Conservation (phyloP, 176 grass and related monocot species). For the Raddia distichophylla region DNA sequence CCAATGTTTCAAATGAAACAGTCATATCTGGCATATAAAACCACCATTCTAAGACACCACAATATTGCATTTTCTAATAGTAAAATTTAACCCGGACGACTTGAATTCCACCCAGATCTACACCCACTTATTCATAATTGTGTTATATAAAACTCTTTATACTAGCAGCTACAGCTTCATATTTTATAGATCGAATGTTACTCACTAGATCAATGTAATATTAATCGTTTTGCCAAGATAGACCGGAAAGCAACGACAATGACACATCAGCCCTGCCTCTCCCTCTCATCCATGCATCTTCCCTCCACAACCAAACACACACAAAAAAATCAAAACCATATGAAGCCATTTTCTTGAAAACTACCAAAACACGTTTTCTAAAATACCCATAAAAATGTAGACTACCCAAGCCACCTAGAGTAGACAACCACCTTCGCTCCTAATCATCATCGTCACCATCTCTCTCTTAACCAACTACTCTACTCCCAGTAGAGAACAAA, state of each 20-base stretch:
- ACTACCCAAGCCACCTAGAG: slow-evolving; percentile 46
- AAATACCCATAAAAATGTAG: background rate
- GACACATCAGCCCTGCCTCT: background rate
- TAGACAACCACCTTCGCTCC: slow-evolving; percentile 37
- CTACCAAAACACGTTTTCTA: background rate
- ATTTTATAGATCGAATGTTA: background rate
- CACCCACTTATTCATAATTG: background rate
- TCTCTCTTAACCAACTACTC: slow-evolving; percentile 27
- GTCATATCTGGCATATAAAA: too few species aligned
- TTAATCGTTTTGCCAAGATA: background rate
- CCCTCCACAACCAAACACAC: slow-evolving; percentile 9
- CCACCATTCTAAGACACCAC: background rate
- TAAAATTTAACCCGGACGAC: background rate
- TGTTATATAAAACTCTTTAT: background rate
- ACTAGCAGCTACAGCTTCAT: background rate
- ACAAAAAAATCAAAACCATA: background rate
- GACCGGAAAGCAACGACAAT: background rate
- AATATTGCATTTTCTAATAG: background rate
- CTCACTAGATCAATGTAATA: background rate
- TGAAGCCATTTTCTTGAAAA: background rate
- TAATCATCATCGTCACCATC: slow-evolving; percentile 34
- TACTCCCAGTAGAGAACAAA: slow-evolving; percentile 42
- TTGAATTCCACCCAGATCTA: background rate
- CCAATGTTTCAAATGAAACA: too few species aligned
- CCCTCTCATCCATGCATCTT: slow-evolving; percentile 12